Evolutionary conservation across 345 rosid genomes (phyloP).

Genomic region (Hibiscus syriacus): DNA sequence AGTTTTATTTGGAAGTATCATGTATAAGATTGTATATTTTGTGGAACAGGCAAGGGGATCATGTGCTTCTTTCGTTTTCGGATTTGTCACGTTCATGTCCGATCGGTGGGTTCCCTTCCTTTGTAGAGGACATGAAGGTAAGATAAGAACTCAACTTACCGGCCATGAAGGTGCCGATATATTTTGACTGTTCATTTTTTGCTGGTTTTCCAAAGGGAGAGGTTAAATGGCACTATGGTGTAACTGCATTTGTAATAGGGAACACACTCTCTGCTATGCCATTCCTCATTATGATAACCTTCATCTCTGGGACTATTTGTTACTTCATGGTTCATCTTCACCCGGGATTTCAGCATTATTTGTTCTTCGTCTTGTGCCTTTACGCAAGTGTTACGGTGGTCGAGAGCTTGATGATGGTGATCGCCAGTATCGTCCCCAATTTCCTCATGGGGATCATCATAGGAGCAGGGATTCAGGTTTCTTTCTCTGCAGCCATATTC

Average conservation of each 20-base stretch:
- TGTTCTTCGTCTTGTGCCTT: constrained; percentile 1
- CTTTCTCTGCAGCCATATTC: not conserved
- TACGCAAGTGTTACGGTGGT: not conserved
- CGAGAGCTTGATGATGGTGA: constrained; percentile 71
- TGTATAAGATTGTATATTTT: not conserved
- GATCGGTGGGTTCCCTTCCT: not conserved
- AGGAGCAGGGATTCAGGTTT: constrained; percentile 4
- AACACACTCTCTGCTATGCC: not conserved
- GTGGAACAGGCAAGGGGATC: not conserved
- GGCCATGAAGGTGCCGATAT: not conserved
- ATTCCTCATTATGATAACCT: constrained; percentile 15
- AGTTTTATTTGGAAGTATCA: not conserved
- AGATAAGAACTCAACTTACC: not conserved
- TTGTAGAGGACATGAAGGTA: constrained; percentile 6
- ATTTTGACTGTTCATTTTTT: not conserved
- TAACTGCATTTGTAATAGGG: not conserved
- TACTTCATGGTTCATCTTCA: constrained; percentile 51
- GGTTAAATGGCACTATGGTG: constrained; percentile 59
- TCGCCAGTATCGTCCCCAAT: constrained; percentile 30
- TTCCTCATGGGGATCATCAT: not conserved
- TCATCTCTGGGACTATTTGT: constrained; percentile 78
- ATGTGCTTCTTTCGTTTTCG: constrained; percentile 1
- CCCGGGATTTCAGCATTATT: not conserved
- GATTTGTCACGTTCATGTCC: constrained; percentile 2
- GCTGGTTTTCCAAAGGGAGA: constrained; percentile 92